These are phyloP conservation scores for Talaromyces sp. DNA, from an alignment of 2,329 filamentous ascomycete species.

Conservation along the genomic window DNA sequence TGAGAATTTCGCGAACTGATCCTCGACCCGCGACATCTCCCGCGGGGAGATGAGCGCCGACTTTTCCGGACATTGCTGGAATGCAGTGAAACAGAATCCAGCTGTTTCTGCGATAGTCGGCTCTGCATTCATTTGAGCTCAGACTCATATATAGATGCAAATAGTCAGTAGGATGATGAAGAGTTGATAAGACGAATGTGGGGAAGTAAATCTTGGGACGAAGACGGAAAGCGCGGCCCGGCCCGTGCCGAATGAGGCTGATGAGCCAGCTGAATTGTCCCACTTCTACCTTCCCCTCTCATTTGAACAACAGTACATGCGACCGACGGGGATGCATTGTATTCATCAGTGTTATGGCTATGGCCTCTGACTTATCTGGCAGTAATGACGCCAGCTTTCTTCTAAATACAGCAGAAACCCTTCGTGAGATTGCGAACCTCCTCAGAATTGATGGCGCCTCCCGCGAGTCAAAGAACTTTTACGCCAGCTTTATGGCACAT, in stretches of 20 bases:
- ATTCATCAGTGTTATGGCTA: background rate
- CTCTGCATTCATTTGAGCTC: background rate
- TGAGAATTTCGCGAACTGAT: slow-evolving; percentile 17
- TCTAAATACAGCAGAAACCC: background rate
- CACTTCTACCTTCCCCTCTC: background rate
- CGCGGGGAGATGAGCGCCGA: slow-evolving; percentile 5
- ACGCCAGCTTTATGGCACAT: background rate
- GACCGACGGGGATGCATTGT: background rate
- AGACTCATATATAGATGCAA: background rate
- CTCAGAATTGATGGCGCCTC: background rate
- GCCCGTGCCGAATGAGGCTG: slow-evolving; percentile 1
- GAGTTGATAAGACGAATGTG: background rate
- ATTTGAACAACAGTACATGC: background rate
- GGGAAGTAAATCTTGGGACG: background rate
- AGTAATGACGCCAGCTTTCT: background rate
- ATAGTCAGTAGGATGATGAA: background rate
- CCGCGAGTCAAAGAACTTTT: background rate
- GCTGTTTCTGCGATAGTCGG: slow-evolving; percentile 3
- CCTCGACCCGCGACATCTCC: slow-evolving; percentile 13
- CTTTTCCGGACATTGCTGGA: slow-evolving; percentile 7
- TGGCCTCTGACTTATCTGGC: background rate
- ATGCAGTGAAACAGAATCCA: background rate
- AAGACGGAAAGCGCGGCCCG: background rate
- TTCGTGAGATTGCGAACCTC: background rate
- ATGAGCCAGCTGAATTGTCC: background rate